Evolutionary conservation across 2,329 filamentous ascomycete genomes (phyloP).

Genomic region (Fonsecaea pedrosoi): DNA sequence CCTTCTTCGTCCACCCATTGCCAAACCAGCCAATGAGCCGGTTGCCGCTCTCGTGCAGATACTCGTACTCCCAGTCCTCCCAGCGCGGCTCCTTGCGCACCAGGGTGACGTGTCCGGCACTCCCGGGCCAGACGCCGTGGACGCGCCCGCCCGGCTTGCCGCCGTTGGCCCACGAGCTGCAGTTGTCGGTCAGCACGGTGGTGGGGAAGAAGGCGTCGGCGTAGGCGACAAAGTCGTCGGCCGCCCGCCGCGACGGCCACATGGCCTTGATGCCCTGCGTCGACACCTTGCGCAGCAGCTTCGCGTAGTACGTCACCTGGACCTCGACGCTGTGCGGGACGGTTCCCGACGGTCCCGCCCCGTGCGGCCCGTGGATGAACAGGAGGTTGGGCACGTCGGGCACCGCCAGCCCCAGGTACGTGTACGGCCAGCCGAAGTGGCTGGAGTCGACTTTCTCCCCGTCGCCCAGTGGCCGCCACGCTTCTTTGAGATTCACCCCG

Average conservation of each 20-base stretch:
- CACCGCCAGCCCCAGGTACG: conserved; percentile 50
- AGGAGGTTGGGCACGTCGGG: conserved; percentile 55
- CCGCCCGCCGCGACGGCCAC: conserved; percentile 61
- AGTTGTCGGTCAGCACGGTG: conserved; percentile 52
- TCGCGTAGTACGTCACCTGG: conserved; percentile 69
- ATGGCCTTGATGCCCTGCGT: conserved; percentile 71
- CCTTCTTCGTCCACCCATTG: conserved; percentile 35
- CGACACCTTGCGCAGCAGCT: conserved; percentile 70
- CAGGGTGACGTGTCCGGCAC: conserved; percentile 34
- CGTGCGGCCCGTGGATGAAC: conserved; percentile 50
- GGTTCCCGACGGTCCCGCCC: conserved; percentile 65
- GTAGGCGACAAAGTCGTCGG: conserved; percentile 70
- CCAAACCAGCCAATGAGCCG: conserved; percentile 31
- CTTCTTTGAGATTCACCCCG: conserved; percentile 39
- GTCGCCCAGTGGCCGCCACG: conserved; percentile 41
- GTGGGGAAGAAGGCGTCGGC: conserved; percentile 62
- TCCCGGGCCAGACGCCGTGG: conserved; percentile 36
- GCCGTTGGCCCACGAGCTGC: conserved; percentile 37
- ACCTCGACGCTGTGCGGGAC: conserved; percentile 72
- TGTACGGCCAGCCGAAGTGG: conserved; percentile 42
- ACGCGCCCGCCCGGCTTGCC: conserved; percentile 32
- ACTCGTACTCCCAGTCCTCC: conserved; percentile 38
- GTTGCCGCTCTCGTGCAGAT: conserved; percentile 27
- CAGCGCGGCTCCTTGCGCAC: conserved; percentile 34
- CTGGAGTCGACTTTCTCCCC: conserved; percentile 45